These are phyloP conservation scores for Penicillium polonicum DNA, from an alignment of 2,329 filamentous ascomycete species.

Conservation along the genomic window DNA sequence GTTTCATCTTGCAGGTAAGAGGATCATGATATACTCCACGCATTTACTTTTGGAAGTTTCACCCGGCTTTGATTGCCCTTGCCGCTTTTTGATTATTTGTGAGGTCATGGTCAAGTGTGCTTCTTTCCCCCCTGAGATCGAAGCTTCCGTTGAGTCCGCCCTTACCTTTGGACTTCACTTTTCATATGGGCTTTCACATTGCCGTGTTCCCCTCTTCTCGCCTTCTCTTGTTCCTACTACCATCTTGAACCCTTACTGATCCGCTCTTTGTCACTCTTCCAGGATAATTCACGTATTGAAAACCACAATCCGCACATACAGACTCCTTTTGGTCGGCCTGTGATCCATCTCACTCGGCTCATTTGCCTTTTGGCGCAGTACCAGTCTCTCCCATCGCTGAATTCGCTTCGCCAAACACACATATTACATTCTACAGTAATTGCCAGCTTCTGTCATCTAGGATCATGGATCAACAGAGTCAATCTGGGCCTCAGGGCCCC, in stretches of 20 bases:
- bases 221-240: slow-evolving; percentile 1
- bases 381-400: slow-evolving; percentile 28
- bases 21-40: neutral
- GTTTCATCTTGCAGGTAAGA: slow-evolving; percentile 27
- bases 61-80: neutral
- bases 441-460: slow-evolving; percentile 22
- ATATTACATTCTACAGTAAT: slow-evolving; percentile 24
- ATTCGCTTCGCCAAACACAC: slow-evolving; percentile 14
- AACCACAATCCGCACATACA: slow-evolving; percentile 27
- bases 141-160: slow-evolving; percentile 20
- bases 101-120: slow-evolving; percentile 6
- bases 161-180: slow-evolving; percentile 16
- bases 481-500: slow-evolving; percentile 62
- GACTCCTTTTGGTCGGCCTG: slow-evolving; percentile 27
- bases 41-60: neutral
- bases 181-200: slow-evolving; percentile 6
- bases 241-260: slow-evolving; percentile 18
- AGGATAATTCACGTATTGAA: slow-evolving; percentile 22
- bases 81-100: neutral
- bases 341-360: slow-evolving; percentile 27
- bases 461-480: slow-evolving; percentile 66
- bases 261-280: slow-evolving; percentile 16
- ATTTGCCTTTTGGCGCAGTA: slow-evolving; percentile 27
- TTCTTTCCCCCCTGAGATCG: slow-evolving; percentile 8
- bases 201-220: slow-evolving; percentile 2